Base-by-base conservation (phyloP, 495 filamentous ascomycete genomes). In the Lophiostoma macrostomum region DNA sequence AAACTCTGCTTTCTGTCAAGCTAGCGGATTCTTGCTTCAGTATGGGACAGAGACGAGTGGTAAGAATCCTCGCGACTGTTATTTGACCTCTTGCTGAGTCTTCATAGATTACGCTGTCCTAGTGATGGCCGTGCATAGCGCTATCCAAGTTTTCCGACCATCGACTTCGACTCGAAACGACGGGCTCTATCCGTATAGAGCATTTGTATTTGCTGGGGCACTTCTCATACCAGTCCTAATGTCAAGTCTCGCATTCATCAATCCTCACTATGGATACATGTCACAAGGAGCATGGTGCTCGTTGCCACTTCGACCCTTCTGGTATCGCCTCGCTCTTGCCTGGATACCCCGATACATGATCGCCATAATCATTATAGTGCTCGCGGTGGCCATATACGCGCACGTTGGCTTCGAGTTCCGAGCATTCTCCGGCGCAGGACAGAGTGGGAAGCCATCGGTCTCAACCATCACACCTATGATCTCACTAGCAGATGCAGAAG, bases 311-410 rank as follows among this genome's bases (percentile, higher is more conserved):
- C 71, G 78, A 22, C 66, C 69, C 22, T 69, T 73, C 29, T 87
- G 83, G 84, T 83, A 81, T 56, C 76, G 82, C 29, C 70, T 84
- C 25, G 79, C 76, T 3, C 71, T 90, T 25, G 76, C 76, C 39
- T 90, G 86, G 86, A 73, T 82, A 13, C 86, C 86, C 25, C 76
- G 86, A 24, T 90, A 90, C 53, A 44, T 86, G 20, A 81, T 90
- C 25, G 78, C 83, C 57, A 65, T 73, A 28, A 71, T 74, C 34
- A 81, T 88, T 49, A 58, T 86, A 10, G 60, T 71, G 40, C 79
- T 88, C 8, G 87, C 87, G 53, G 67, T 76, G 20, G 74, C 77
- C 1, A 82, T 90, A 24, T 88, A 89, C 61, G 61, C 81, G n/a
- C 84, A 87, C 56, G 78, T 86, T 11, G 71, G 74, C 13, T 68